phyloP scores from a whole-genome alignment of 1,139 yeast genomes.

The Hansenula lynferdii region DNA sequence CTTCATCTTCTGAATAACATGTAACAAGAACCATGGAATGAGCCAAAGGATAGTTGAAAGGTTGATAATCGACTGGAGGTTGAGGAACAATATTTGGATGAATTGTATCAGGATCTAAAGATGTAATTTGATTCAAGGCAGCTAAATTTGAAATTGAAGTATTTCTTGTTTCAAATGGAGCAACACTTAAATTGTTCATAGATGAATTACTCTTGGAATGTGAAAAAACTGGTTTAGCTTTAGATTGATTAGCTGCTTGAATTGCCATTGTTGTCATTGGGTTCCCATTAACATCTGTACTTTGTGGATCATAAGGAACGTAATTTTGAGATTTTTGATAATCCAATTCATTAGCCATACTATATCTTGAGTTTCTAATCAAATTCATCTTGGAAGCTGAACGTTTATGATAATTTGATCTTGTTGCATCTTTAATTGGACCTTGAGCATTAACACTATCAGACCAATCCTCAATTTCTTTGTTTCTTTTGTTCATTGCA shows the following conservation, averaged over 20 bases:
- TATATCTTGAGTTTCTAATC: constrained; percentile 19
- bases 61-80: constrained; percentile 86
- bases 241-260: constrained; percentile 23
- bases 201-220: neutral
- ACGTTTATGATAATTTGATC: constrained; percentile 14
- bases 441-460: constrained; percentile 48
- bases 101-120: constrained; percentile 67
- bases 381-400: constrained; percentile 23
- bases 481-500: constrained; percentile 45
- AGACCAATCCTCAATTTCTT: constrained; percentile 78
- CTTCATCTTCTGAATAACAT: constrained; percentile 90
- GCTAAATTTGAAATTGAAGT: constrained; percentile 19
- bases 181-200: constrained; percentile 4
- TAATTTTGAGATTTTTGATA: constrained; percentile 4
- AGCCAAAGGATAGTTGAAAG: constrained; percentile 82
- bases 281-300: constrained; percentile 7
- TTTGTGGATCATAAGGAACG: constrained; percentile 9
- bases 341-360: constrained; percentile 10
- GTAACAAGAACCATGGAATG: constrained; percentile 84
- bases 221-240: constrained; percentile 2
- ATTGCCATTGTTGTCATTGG: constrained; percentile 34
- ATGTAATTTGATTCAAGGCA: constrained; percentile 28
- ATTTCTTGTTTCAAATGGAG: constrained; percentile 32
- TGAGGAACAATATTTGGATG: constrained; percentile 75
- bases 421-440: constrained; percentile 46